Evolutionary conservation across 257 asterid species (phyloP), one percentile per base, ranked within the genome.

Genomic region (Thymus mandschuricus): DNA sequence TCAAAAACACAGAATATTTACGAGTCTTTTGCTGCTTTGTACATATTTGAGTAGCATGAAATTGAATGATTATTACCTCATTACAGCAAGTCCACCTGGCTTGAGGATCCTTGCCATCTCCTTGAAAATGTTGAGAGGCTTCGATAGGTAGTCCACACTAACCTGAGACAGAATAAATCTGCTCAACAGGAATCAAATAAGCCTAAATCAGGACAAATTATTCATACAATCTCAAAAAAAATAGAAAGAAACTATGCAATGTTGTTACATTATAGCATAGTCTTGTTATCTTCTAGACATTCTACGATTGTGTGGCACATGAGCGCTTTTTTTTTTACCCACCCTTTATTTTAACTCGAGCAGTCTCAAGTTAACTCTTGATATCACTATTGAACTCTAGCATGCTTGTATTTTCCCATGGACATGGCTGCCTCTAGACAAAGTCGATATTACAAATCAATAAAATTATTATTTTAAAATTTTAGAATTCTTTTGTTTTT

Each of bases 21-120:
- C 33, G 49, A 29, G 61, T 54, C 46, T 30, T 66, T 35, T 60
- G 45, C 3, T 40, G 64, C 73, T 35, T 35, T 41, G 48, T 71
- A 66, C 63, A 58, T 63, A 46, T 31, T 21, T 71, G 35, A 46
- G 60, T 66, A 49, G 30, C 49, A 40, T 56, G 40, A 70, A 52
- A 44, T 60, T 11, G 44, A 68, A 33, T 57, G 45, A 49, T 59
- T 66, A 60, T 81, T 77, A 89, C 97, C 97, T 91, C 63, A 89
- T 87, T 70, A 89, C 66, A 63, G 96, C 96, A 74, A 89, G 90
- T 68, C 98, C 97, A 30, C 96, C 92, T n/a, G 96, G 97, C 63
- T 94, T 94, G 65, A 94, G 96, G 73, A 94, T 64, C 73, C 96
- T 83, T 21, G 77, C 74, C 96, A 91, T 89, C 85, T 94, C 97